phyloP scores from a whole-genome alignment of 345 rosid genomes.

The Eucalyptus tenuipes region DNA sequence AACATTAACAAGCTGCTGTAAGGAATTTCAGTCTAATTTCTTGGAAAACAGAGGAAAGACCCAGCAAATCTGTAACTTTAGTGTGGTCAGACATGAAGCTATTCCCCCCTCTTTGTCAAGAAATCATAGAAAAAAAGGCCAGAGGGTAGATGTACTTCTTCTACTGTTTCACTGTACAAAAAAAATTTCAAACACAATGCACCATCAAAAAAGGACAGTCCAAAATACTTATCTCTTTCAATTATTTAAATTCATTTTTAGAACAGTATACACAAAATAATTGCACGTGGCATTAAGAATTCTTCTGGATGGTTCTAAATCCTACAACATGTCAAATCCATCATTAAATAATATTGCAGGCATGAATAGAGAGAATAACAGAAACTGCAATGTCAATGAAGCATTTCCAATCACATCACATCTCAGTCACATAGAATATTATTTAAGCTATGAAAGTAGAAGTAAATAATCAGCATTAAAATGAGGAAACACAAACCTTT shows the following conservation, averaged over 20 bases:
- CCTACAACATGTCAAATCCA: neutral
- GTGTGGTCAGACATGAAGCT: neutral
- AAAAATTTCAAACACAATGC: neutral
- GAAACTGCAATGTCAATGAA: neutral
- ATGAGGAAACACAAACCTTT: constrained; percentile 30
- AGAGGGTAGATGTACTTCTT: neutral
- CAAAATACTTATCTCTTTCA: neutral
- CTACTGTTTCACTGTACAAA: neutral
- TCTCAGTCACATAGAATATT: neutral
- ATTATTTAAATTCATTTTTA: neutral
- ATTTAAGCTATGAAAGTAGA: neutral
- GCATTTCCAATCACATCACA: neutral
- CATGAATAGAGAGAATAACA: neutral
- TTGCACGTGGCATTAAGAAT: neutral
- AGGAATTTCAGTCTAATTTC: neutral
- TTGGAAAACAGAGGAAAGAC: neutral
- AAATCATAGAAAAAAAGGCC: neutral
- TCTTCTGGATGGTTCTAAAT: neutral
- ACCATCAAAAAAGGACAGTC: neutral
- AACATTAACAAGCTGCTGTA: neutral
- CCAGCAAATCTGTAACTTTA: neutral
- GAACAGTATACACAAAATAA: neutral
- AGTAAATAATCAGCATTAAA: neutral
- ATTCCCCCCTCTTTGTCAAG: neutral
- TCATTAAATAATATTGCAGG: neutral